These are phyloP conservation scores for Ogataea trehalophila DNA, from an alignment of 805 yeast species.

Conservation along the genomic window DNA sequence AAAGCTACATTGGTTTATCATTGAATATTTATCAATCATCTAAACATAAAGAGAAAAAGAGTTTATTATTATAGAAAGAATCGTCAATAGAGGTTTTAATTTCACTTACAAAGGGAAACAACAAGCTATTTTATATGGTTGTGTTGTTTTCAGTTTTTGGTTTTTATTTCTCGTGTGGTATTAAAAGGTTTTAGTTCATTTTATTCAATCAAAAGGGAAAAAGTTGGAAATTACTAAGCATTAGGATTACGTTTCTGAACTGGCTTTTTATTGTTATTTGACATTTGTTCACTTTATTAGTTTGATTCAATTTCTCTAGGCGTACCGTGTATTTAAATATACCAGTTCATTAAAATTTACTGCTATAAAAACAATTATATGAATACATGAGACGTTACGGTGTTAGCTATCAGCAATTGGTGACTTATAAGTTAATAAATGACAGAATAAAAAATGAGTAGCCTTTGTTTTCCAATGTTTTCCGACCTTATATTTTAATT, in stretches of 20 bases:
- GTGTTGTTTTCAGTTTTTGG: neutral
- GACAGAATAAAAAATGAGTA: no score
- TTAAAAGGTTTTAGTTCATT: neutral
- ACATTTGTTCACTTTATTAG: neutral
- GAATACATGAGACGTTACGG: slow-evolving; percentile 49
- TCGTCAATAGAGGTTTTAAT: no score
- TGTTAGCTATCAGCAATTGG: slow-evolving; percentile 56
- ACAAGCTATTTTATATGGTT: neutral
- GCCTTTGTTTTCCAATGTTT: no score
- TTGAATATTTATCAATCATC: no score
- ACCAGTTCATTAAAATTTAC: slow-evolving; percentile 24
- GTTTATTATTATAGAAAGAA: no score
- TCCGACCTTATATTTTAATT: no score
- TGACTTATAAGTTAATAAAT: slow-evolving; percentile 3
- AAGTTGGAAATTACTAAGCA: neutral
- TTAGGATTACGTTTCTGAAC: slow-evolving; percentile 4
- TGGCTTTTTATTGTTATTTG: neutral
- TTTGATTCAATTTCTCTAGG: slow-evolving; percentile 50
- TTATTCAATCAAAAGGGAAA: neutral
- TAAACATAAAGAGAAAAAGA: no score
- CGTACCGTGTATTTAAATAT: slow-evolving; percentile 47
- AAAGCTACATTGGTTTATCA: neutral
- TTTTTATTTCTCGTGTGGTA: neutral
- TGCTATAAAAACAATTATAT: slow-evolving; percentile 10
- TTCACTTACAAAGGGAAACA: neutral